Evolutionary conservation across 73 alveolate species (phyloP), one percentile per base, ranked within the genome.

Genomic region (Paramecium sonneborni): DNA sequence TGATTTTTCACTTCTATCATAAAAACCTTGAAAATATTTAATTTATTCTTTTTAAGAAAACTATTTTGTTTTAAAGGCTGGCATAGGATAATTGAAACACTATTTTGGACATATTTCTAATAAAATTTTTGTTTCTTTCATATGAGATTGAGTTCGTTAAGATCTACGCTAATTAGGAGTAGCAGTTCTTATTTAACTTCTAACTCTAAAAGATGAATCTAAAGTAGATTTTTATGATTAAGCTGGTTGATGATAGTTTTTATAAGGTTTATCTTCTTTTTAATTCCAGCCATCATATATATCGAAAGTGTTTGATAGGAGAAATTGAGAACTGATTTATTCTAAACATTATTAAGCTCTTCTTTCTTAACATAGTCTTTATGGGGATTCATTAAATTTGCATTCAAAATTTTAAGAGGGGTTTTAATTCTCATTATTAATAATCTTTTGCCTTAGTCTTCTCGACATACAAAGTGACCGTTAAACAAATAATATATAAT

Each of bases 271-370:
- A 14, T 72, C 86, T 72, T 72, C 86, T 41, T 35, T 38, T 12
- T 72, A 26, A 34, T 72, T 72, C 86, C 86, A 72, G 12, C 86
- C 86, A 72, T 23, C 86, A 72, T 72, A 72, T 0, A 72, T 38
- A 72, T 72, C 86, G 35, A 35, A 35, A 30, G 86, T 72, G 9
- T 38, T 72, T 3, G 86, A 72, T 41, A 72, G 14, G 18, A 35
- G 57, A 7, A 35, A 72, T 72, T 72, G 44, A 9, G 86, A 72
- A 37, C 86, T 72, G 24, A 72, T 72, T 37, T 72, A 72, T 37
- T 72, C 86, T 72, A 72, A 72, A n/a, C 57, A 35, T 72, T 72
- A 35, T 72, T 72, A 35, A 15, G 86, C 86, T 72, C 57, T 72
- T 38, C 57, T 34, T 72, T 72, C 86, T 38, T 35, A 28, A n/a